Conservation (phyloP, 176 grass and related monocot genomes). For the Typha latifolia region DNA sequence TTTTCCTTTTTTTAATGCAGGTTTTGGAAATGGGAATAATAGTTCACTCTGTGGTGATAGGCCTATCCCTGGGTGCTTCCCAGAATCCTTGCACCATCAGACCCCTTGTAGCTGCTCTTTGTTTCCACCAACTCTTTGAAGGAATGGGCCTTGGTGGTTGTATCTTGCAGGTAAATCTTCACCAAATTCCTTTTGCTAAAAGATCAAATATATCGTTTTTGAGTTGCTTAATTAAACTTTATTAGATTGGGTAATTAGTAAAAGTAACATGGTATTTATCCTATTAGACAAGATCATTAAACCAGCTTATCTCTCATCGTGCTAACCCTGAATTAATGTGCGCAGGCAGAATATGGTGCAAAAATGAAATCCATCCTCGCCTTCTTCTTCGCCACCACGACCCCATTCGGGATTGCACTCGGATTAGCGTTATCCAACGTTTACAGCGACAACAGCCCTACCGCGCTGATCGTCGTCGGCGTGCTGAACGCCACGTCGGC, state of each 20-base stretch:
- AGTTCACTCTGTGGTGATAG: slow-evolving; percentile 75
- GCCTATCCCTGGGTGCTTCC: slow-evolving; percentile 53
- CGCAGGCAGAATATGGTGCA: slow-evolving; percentile 47
- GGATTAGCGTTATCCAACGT: slow-evolving; percentile 55
- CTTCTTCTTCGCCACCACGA: slow-evolving; percentile 79
- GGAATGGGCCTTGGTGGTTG: slow-evolving; percentile 71
- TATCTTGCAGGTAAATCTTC: slow-evolving; percentile 32
- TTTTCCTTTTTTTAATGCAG: too few relatives aligned
- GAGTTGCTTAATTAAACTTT: too few relatives aligned
- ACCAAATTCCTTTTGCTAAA: too few relatives aligned
- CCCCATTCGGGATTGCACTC: slow-evolving; percentile 59
- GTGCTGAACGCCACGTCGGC: slow-evolving; percentile 54
- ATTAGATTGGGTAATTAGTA: too few relatives aligned
- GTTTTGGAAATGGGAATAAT: slow-evolving; percentile 67
- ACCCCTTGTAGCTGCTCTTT: slow-evolving; percentile 54
- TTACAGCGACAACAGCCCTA: slow-evolving; percentile 63
- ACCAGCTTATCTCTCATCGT: too few relatives aligned
- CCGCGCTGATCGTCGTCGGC: slow-evolving; percentile 57
- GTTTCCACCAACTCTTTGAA: slow-evolving; percentile 78
- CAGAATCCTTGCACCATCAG: slow-evolving; percentile 52
- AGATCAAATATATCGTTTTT: too few relatives aligned
- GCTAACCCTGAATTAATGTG: too few relatives aligned
- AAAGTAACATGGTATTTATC: too few relatives aligned
- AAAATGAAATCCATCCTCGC: slow-evolving; percentile 46
- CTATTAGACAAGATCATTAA: too few relatives aligned